Evolutionary conservation across 78 protist species (phyloP).

Genomic region (Dictyostelium purpureum): DNA sequence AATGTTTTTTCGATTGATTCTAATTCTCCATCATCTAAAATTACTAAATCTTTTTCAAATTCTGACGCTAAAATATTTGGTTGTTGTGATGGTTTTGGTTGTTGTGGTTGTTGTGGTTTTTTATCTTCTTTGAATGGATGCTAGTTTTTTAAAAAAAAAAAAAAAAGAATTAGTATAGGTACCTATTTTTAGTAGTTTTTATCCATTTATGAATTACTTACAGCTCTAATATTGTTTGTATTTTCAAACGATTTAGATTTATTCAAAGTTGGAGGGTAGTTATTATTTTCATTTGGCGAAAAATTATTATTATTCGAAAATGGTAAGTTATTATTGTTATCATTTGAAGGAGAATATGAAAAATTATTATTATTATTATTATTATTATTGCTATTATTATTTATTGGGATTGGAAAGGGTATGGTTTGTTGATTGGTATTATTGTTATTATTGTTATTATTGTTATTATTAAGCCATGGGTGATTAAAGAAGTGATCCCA

Average conservation of each 20-base stretch:
- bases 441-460: not conserved
- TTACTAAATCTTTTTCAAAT: constrained; percentile 71
- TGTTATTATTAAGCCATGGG: constrained; percentile 50
- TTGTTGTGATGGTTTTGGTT: not conserved
- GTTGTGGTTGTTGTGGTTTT: not conserved
- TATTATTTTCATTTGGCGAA: not conserved
- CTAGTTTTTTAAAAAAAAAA: too few relatives aligned
- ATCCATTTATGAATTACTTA: too few relatives aligned
- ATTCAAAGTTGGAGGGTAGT: not conserved
- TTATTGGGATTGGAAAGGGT: not conserved
- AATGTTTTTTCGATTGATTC: not conserved
- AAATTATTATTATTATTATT: constrained; percentile 7
- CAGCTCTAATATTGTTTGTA: constrained; percentile 6
- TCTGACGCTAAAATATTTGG: constrained; percentile 6
- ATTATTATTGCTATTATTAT: not conserved
- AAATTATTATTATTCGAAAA: not conserved
- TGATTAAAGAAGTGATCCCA: constrained; percentile 78
- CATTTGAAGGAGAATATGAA: constrained; percentile 3
- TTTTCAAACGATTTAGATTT: constrained; percentile 27
- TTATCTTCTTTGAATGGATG: constrained; percentile 22
- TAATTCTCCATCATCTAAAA: constrained; percentile 50
- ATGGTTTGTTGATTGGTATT: not conserved
- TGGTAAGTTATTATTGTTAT: not conserved
- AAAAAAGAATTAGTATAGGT: not conserved
- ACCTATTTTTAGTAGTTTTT: too few relatives aligned